Evolutionary conservation across 2,329 filamentous ascomycete species (phyloP).

Genomic region (Neofusicoccum cordaticola): DNA sequence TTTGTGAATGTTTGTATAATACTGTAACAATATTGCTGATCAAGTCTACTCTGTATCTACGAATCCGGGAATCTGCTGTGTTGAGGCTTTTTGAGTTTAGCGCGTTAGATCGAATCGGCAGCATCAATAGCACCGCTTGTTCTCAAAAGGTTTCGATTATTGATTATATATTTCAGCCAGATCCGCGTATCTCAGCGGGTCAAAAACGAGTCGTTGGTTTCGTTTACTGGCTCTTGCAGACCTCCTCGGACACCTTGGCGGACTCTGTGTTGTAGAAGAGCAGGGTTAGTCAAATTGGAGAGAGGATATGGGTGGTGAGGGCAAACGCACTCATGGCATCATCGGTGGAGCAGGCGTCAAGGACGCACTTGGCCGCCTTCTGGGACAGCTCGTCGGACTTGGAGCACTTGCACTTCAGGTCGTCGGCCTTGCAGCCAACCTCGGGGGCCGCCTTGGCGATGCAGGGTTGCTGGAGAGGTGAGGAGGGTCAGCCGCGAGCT

Average conservation of each 20-base stretch:
- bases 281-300: too few species aligned
- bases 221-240: constrained; percentile 2
- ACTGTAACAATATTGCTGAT: not conserved
- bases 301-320: not conserved
- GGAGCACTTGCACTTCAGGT: not conserved
- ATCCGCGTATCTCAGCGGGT: too few species aligned
- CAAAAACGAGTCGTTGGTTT: not conserved
- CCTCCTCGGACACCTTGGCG: not conserved
- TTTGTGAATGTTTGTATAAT: not conserved
- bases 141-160: too few species aligned
- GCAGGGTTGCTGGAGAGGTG: not conserved
- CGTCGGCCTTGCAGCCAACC: not conserved
- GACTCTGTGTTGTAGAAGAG: not conserved
- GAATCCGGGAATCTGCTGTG: too few species aligned
- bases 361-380: not conserved
- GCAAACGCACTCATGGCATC: not conserved
- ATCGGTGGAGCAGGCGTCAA: not conserved
- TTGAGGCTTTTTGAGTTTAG: too few species aligned
- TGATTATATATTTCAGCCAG: too few species aligned
- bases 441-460: not conserved
- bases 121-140: too few species aligned
- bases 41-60: not conserved
- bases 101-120: too few species aligned
- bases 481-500: not conserved
- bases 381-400: not conserved